Evolutionary conservation across 352 stramenopile genomes (phyloP), one percentile per base, ranked within the genome.

Genomic region (Phytopythium mirpurense): DNA sequence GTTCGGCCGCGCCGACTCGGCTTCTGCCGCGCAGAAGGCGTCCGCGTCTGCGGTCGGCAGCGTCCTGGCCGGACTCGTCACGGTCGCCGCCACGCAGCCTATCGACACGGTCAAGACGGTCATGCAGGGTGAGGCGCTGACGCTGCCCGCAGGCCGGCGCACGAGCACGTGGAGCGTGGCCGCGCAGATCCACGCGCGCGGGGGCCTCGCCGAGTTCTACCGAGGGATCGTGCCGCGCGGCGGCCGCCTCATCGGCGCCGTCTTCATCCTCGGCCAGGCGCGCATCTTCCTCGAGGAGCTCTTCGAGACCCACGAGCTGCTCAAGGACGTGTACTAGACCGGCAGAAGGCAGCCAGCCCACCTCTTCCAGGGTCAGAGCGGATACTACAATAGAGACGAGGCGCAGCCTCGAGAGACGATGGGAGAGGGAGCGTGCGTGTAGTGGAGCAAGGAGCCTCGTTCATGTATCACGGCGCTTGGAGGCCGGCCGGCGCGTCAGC

Each of bases 51-150:
- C 76, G 6, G 68, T 72, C 24, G 83, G 81, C n/a, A 91, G 83
- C 47, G 66, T 89, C 27, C 54, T 82, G 19, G 79, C 83, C 8
- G 83, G 83, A 2, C 67, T 94, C 18, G 62, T 90, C 26, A 90
- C 83, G 2, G 81, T 94, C 16, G 73, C 72, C 49, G 79, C 60
- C 31, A 94, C 80, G 45, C 83, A 94, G 64, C 83, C 83, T 8
- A 63, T 94, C 14, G 83, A 94, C 52, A 94, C 82, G 14, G 55
- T 93, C 51, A 93, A 93, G 70, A 93, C 83, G 0, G 78, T 93
- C 24, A 88, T 91, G 72, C 83, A 93, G 55, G 83, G 83, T 31
- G 78, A 93, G 50, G 79, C 80, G 16, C 65, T 90, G 59, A 42
- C 50, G 27, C 47, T 86, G 15, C 60, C 72, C 2, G 63, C 72